These are phyloP conservation scores for Dipodascopsis tothii DNA, from an alignment of 805 yeast genomes.

Conservation along the genomic window DNA sequence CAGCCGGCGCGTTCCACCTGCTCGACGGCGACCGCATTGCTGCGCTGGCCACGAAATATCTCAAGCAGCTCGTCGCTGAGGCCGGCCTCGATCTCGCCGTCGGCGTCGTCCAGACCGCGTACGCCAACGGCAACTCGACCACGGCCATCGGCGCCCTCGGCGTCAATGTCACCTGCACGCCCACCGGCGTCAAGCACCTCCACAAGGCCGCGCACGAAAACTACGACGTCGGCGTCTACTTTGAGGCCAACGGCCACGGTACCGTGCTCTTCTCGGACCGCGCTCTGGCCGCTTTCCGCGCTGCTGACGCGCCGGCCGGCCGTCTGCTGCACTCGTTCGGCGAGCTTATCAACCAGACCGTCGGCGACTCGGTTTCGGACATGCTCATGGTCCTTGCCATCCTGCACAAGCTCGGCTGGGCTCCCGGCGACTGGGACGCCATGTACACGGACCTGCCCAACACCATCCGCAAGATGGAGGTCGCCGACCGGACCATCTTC, in stretches of 20 bases:
- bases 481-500: conserved; percentile 70
- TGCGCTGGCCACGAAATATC: conserved; percentile 66
- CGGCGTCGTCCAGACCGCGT: conserved; percentile 95
- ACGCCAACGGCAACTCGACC: conserved; percentile 92
- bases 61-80: conserved; percentile 45
- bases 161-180: conserved; percentile 77
- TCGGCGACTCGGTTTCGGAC: conserved; percentile 98
- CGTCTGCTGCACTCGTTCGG: conserved; percentile 53
- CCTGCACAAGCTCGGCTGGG: conserved; percentile 46
- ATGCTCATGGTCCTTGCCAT: conserved; percentile 68
- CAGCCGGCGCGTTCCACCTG: conserved; percentile 31
- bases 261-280: conserved; percentile 73
- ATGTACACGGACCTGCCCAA: conserved; percentile 84
- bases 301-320: conserved; percentile 44
- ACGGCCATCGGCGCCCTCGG: conserved; percentile 54
- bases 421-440: conserved; percentile 65
- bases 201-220: conserved; percentile 76
- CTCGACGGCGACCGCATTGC: conserved; percentile 94
- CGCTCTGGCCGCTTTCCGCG: conserved; percentile 38
- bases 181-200: conserved; percentile 93
- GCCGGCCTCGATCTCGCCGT: conserved; percentile 40
- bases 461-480: conserved; percentile 69
- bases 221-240: conserved; percentile 87
- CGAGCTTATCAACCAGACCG: conserved; percentile 83
- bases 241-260: conserved; percentile 99